Percentiles rank a stretch among this genome's conserved stretches.
Evolutionary conservation across 352 stramenopile species (phyloP).

Genomic region (Globisporangium parvum): DNA sequence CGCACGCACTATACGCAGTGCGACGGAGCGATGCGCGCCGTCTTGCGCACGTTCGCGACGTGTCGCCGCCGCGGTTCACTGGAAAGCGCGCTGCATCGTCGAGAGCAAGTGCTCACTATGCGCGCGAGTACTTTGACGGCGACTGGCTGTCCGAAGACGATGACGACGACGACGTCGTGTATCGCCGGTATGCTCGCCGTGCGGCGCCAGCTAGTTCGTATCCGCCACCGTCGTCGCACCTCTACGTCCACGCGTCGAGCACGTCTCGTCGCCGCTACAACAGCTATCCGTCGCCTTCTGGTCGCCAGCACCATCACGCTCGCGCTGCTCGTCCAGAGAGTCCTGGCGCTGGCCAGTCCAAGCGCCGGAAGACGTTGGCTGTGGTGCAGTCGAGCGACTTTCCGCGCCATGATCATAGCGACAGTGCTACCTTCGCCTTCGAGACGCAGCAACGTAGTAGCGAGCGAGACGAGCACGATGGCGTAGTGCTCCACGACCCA

Average conservation of each 20-base stretch:
- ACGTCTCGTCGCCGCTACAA: background rate
- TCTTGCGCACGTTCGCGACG: background rate
- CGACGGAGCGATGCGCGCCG: background rate
- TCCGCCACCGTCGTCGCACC: background rate
- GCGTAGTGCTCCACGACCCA: no score
- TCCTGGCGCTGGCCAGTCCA: background rate
- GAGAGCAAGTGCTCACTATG: background rate
- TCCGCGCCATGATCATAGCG: background rate
- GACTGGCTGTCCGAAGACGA: slow-evolving; percentile 15
- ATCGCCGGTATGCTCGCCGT: slow-evolving; percentile 7
- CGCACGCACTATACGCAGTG: background rate
- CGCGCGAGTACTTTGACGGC: slow-evolving; percentile 6
- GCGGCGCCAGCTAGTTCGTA: background rate
- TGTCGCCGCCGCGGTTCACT: slow-evolving; percentile 3
- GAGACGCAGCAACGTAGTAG: no score
- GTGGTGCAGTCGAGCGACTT: background rate
- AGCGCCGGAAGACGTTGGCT: slow-evolving; percentile 9
- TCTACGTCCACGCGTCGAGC: slow-evolving; percentile 2
- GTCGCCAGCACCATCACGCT: background rate
- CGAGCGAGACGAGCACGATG: no score
- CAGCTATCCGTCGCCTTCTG: slow-evolving; percentile 1
- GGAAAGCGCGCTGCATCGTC: slow-evolving; percentile 1
- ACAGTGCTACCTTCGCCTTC: background rate
- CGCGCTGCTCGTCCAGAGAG: slow-evolving; percentile 1
- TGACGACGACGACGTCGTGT: slow-evolving; percentile 9